Evolutionary conservation across 129 eudicot genomes (phyloP), one percentile per base, ranked within the genome.

Genomic region (Tanacetum coccineum): DNA sequence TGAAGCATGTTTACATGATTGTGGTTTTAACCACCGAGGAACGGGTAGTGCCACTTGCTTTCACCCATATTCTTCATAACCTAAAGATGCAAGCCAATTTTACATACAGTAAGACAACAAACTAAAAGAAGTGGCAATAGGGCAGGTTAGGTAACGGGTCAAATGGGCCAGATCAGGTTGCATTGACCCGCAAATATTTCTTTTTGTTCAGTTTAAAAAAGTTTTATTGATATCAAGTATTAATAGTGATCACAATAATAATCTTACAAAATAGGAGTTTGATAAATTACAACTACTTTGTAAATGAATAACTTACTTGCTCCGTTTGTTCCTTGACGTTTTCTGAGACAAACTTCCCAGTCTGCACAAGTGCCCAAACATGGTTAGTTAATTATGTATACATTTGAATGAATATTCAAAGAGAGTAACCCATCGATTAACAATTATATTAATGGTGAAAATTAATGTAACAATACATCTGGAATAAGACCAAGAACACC

Each of bases 1-100:
- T 53, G 52, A 74, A 67, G 62, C 30, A 59, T 25, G 28, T 9
- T 28, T 71, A 85, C 97, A 91, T 85, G 59, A 91, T 91, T 40
- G 97, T 91, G 64, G 96, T 87, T 78, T 91, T 91, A 59, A 85
- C 97, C 17, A 91, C 94, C 0, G 97, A 91, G 66, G 94, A 82
- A 76, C 87, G 87, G 85, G 71, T 81, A 45, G 82, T 87, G 32
- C 97, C 97, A 73, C 96, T 79, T 66, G 88, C 96, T 78, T 87
- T 91, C 48, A 91, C 97, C 96, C 94, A 87, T 91, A 72, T 91
- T 91, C 91, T 91, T 91, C 36, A 91, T 82, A 57, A 85, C 90
- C 97, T 91, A 79, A 55, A 59, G 64, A 32, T 25, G 28, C 28
- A 25, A 25, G 28, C 28, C 28, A 25, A 25, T 1, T 25, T 1